A percentile compares a stretch with the other conserved stretches of the same genome.
These are phyloP conservation scores for Colletotrichum melonis DNA, from an alignment of 2,329 filamentous ascomycete genomes.

Conservation along the genomic window DNA sequence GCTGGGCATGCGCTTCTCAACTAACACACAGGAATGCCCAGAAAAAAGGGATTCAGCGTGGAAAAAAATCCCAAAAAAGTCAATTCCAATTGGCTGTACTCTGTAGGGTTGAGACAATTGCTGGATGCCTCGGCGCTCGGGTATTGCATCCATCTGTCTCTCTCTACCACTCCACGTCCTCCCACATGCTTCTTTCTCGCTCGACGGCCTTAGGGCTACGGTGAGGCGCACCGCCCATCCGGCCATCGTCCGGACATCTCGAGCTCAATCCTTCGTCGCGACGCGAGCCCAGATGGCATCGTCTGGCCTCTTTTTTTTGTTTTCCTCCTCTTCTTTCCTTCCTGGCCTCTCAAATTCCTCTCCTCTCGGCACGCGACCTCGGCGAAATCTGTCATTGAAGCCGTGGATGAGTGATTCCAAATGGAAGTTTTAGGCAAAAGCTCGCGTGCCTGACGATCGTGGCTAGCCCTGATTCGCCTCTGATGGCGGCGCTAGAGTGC, in stretches of 20 bases:
- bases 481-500: not conserved
- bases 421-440: not conserved
- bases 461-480: not conserved
- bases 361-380: not conserved
- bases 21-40: no score
- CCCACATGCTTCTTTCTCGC: not conserved
- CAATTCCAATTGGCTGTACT: not conserved
- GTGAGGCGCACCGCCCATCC: not conserved
- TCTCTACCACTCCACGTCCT: not conserved
- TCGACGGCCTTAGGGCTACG: not conserved
- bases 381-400: not conserved
- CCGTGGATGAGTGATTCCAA: not conserved
- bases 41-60: not conserved
- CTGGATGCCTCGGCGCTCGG: not conserved
- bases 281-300: not conserved
- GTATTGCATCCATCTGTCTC: not conserved
- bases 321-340: not conserved
- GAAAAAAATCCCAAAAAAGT: not conserved
- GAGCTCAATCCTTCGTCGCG: not conserved
- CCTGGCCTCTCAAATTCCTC: not conserved
- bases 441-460: not conserved
- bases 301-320: not conserved
- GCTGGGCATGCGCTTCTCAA: not conserved
- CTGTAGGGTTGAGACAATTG: not conserved
- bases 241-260: not conserved